Base-by-base conservation (phyloP, 1,284 basidiomycete genomes). In the Pascua guehoae region DNA sequence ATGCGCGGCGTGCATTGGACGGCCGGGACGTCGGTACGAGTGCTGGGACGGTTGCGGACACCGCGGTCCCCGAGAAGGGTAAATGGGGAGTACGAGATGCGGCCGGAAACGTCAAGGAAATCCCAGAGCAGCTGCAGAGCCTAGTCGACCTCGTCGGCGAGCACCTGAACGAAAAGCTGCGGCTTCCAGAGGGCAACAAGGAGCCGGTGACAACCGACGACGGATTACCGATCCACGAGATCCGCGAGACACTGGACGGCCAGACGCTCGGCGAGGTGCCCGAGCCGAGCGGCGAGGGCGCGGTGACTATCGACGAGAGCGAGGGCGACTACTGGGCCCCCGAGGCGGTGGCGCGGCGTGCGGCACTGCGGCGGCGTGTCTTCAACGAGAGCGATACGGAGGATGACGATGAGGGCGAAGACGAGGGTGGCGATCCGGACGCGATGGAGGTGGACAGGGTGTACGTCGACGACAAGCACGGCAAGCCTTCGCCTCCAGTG, bases 161-260 rank as follows among this genome's bases (percentile, higher is more conserved):
- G 17, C 49, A 56, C 10, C n/a, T 60, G 32, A 40, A 54, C n/a
- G 56, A 56, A 38, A 56, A 63, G 46, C 45, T 63, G 12, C 12
- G 38, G 11, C 44, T 60, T 1, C 58, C 62, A 14, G 44, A 54
- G 10, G 52, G 53, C 8, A 47, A 41, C 9, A 50, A 50, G 16
- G 49, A 47, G 11, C 4, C 40, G 4, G 45, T 52, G 18, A 12
- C 37, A 8, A 74, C 66, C 38, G 72, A 75, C 47, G 70, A 72
- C 14, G 73, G 72, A 10, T 54, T 73, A 41, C 71, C 73, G 1
- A 68, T 75, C 47, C 71, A 70, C 47, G 73, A 75, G 57, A 75
- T 75, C 44, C 63, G 69, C 16, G 73, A 75, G 58, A 65, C 64
- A 7, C 53, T 63, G 4, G 62, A 69, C 41, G 73, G 72, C 8